Evolutionary conservation across 805 yeast genomes (phyloP), one percentile per base, ranked within the genome.

Genomic region (Yarrowia sp.): DNA sequence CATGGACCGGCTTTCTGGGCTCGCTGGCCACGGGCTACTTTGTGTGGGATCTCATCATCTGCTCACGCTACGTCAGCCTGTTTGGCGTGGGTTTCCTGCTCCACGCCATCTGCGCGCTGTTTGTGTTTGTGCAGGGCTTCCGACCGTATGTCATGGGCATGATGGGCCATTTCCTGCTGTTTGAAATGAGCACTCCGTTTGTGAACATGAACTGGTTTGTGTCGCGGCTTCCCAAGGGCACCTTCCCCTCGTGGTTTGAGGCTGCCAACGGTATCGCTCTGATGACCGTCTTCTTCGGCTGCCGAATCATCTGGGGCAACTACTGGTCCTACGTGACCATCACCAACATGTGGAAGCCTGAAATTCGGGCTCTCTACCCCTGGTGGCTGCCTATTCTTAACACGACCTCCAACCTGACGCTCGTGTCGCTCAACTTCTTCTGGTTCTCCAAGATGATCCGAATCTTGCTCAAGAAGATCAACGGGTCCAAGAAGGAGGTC

Each of bases 191-290:
- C 58, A 91, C 98, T 1, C 98, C 98, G 9, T 95, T 95, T 79
- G 97, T 95, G 71, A 96, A 95, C 78, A 77, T 91, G 76, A 91
- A 95, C 78, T 95, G 98, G 97, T 93, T 89, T 78, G 87, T 92
- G 42, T 84, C 89, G 41, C 88, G 90, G 73, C 81, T 92, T 16
- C 95, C 97, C 0, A 82, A 82, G 1, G 90, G 89, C 3, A 78
- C 86, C 3, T 82, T 91, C 65, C 87, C 90, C 50, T 82, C 81
- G 32, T 81, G 75, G 71, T 68, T 86, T 11, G 84, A 87, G 65
- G 75, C 85, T 15, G 73, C 88, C 72, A 95, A 95, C 77, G 98
- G 98, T 0, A 38, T 38, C 11, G 66, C 92, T 9, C 72, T 85
- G 32, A 82, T 95, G 72, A 69, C 82, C 2, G 84, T 89, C 0